A percentile compares a stretch with the other conserved stretches of the same genome.
These are phyloP conservation scores for Perilla frutescens DNA, from an alignment of 257 asterid species.

Conservation along the genomic window DNA sequence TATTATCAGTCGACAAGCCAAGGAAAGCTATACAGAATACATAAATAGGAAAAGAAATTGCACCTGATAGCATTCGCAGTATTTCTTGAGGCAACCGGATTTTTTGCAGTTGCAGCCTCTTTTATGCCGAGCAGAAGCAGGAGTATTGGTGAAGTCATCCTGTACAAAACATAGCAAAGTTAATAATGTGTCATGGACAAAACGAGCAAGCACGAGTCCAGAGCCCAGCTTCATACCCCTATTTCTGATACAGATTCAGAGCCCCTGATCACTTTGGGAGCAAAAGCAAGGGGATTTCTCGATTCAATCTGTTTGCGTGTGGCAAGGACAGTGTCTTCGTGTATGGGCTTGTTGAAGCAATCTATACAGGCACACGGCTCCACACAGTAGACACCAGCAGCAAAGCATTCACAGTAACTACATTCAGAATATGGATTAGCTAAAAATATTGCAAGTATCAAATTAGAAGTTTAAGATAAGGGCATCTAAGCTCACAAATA, in stretches of 20 bases:
- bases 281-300: constrained; percentile 75
- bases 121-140: constrained; percentile 71
- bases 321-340: constrained; percentile 72
- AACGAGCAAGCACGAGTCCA: neutral
- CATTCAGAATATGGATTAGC: constrained; percentile 19
- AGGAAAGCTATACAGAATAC: neutral
- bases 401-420: constrained; percentile 80
- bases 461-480: neutral
- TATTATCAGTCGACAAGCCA: constrained; percentile 29
- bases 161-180: constrained; percentile 28
- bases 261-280: constrained; percentile 69
- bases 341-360: constrained; percentile 69
- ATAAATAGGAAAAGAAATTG: neutral
- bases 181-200: neutral
- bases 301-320: constrained; percentile 73
- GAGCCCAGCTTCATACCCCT: constrained; percentile 39
- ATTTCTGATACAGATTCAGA: constrained; percentile 42
- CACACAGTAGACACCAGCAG: constrained; percentile 74
- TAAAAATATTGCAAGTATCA: neutral
- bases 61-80: constrained; percentile 78
- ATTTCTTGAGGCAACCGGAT: constrained; percentile 70
- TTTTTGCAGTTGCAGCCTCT: constrained; percentile 80
- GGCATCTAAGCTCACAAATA: neutral
- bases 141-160: constrained; percentile 58
- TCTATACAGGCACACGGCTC: constrained; percentile 72